A percentile compares a stretch with the other conserved stretches of the same genome.
These are phyloP conservation scores for Lophiostoma macrostomum DNA, from an alignment of 495 filamentous ascomycete genomes.

Conservation along the genomic window DNA sequence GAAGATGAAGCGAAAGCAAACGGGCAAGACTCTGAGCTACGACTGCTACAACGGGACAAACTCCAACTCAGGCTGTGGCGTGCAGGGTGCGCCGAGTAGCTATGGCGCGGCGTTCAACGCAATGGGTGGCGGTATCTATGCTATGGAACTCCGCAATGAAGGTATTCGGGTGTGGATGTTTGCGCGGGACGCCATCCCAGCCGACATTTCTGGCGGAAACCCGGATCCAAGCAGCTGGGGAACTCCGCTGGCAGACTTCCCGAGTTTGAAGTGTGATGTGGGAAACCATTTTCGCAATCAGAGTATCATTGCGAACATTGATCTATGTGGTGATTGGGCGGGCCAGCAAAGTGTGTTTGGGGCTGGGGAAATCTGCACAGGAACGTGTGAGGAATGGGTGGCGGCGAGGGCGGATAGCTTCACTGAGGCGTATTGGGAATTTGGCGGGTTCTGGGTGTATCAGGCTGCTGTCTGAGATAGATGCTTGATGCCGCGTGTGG, in stretches of 20 bases:
- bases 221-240: slow-evolving; percentile 34
- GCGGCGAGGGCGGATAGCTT: slow-evolving; percentile 31
- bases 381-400: slow-evolving; percentile 36
- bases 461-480: too few relatives aligned
- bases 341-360: slow-evolving; percentile 33
- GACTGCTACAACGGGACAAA: slow-evolving; percentile 35
- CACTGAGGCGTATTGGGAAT: slow-evolving; percentile 45
- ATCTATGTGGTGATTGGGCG: slow-evolving; percentile 37
- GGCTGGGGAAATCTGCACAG: slow-evolving; percentile 16
- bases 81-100: slow-evolving; percentile 15
- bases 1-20: slow-evolving; percentile 45
- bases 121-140: slow-evolving; percentile 35
- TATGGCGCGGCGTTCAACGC: slow-evolving; percentile 34
- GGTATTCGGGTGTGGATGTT: slow-evolving; percentile 37
- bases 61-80: slow-evolving; percentile 33
- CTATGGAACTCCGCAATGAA: slow-evolving; percentile 28
- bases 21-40: slow-evolving; percentile 9
- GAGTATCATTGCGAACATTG: slow-evolving; percentile 35
- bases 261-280: slow-evolving; percentile 35
- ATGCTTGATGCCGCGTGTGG: too few relatives aligned
- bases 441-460: slow-evolving; percentile 44
- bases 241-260: slow-evolving; percentile 30
- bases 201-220: slow-evolving; percentile 13
- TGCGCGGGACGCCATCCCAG: slow-evolving; percentile 22
- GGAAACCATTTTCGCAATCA: slow-evolving; percentile 28